phyloP scores from a whole-genome alignment of 257 asterid species.

The Echites panduratus region DNA sequence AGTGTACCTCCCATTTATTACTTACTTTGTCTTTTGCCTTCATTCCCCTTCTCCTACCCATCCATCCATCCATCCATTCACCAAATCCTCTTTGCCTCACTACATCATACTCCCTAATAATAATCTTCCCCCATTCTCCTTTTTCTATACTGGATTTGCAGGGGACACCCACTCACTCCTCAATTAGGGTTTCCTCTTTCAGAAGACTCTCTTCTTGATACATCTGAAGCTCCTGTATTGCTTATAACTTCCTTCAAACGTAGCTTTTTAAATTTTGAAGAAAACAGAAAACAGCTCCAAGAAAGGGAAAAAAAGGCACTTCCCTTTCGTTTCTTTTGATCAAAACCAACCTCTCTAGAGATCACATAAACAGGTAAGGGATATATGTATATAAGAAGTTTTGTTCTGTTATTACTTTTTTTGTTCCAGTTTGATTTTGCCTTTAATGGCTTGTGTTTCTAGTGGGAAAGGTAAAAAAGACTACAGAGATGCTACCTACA shows the following conservation, averaged over 20 bases:
- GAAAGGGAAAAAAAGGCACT: slow-evolving; percentile 20
- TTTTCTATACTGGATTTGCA: slow-evolving; percentile 23
- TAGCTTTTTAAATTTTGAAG: slow-evolving; percentile 18
- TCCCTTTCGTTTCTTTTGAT: slow-evolving; percentile 19
- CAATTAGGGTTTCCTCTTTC: slow-evolving; percentile 34
- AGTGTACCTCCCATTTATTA: slow-evolving; percentile 60
- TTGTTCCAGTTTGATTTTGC: slow-evolving; percentile 7
- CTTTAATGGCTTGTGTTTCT: slow-evolving; percentile 11
- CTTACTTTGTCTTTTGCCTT: slow-evolving; percentile 57
- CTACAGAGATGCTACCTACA: slow-evolving; percentile 14
- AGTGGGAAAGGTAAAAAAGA: slow-evolving; percentile 13
- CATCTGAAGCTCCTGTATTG: slow-evolving; percentile 5
- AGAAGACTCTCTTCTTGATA: not conserved
- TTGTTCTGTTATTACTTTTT: not conserved
- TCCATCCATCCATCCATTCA: slow-evolving; percentile 61
- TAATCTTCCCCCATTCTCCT: slow-evolving; percentile 15
- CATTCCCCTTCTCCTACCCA: slow-evolving; percentile 35
- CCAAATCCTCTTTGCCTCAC: slow-evolving; percentile 40
- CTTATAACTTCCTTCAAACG: not conserved
- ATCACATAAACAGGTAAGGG: slow-evolving; percentile 13
- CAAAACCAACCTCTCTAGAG: slow-evolving; percentile 8
- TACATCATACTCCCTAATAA: too few species aligned
- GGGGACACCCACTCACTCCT: slow-evolving; percentile 22
- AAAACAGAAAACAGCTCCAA: slow-evolving; percentile 19
- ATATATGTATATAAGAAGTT: too few species aligned